These are phyloP conservation scores for Fusarium sulawesiense DNA, from an alignment of 2,329 filamentous ascomycete species.

Conservation along the genomic window DNA sequence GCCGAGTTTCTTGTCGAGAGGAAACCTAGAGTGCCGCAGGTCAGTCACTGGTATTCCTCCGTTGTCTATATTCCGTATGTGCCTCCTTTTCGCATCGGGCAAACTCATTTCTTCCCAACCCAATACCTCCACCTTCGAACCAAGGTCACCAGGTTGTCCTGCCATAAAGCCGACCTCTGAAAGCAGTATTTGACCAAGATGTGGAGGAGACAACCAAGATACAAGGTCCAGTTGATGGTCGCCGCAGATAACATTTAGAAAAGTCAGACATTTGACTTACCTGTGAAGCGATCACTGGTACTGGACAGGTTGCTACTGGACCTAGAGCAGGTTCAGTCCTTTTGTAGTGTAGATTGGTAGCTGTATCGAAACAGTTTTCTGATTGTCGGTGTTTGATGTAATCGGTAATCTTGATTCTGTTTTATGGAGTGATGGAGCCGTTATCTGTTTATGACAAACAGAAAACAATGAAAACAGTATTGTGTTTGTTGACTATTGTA, in stretches of 20 bases:
- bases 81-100: conserved; percentile 11
- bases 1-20: conserved; percentile 14
- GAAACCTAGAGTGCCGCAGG: conserved; percentile 22
- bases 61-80: conserved; percentile 5
- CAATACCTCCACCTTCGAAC: background rate
- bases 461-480: background rate
- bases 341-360: background rate
- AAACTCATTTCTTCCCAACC: conserved; percentile 13
- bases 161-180: background rate
- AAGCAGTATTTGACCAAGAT: background rate
- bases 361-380: background rate
- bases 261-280: conserved; percentile 16
- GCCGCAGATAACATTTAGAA: background rate
- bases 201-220: background rate
- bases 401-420: background rate
- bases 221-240: background rate
- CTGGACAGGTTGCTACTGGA: background rate
- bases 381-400: background rate
- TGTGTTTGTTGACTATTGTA: background rate
- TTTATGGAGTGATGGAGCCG: background rate
- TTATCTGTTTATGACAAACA: background rate
- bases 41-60: conserved; percentile 24
- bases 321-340: background rate
- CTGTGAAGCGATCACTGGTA: background rate
- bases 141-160: background rate